Base-by-base conservation (phyloP, 2,329 filamentous ascomycete species). In the Fusarium drepaniforme region DNA sequence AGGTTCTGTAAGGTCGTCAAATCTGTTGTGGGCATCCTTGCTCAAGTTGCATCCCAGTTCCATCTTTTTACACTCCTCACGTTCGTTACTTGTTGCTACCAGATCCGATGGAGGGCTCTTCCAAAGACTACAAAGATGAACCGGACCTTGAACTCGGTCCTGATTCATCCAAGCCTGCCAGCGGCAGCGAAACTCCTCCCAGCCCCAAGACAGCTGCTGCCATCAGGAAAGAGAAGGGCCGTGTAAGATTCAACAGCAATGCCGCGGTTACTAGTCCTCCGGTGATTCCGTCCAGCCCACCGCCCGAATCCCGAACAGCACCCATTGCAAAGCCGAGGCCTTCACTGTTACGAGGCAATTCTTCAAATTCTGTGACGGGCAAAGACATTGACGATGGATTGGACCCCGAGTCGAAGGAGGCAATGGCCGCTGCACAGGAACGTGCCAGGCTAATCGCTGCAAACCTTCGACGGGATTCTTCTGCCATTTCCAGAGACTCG, bases 201-300 rank as follows among this genome's bases (percentile, higher is more conserved):
- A 71, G 71, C 12, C 67, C 71, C 18, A 66, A 64, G 25, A 64
- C 64, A 1, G 70, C 67, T 53, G 76, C 76, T 18, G 76, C 71
- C 33, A 38, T 72, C n/a, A 79, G 64, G 68, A 85, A 82, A 75
- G 86, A 88, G 70, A 88, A 86, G 72, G 85, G 84, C 4, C 84
- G 86, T 33, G 86, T 88, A 33, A 83, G 86, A 8, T 88, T 88
- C 74, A 87, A 87, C 76, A 88, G 85, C 79, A 84, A 82, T 67
- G 84, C 85, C 33, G 84, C 76, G 21, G 79, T 77, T 25, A 81
- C 75, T 46, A 81, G 71, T 68, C 81, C 76, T 58, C 79, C 73
- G 13, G 64, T 70, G 28, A 58, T 64, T 53, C 69, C 77, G n/a
- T 65, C 72, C 35, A 64, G 63, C 44, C 64, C 67, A 7, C 67